These are phyloP conservation scores for Botrytis byssoidea DNA, from an alignment of 2,329 filamentous ascomycete species.

Conservation along the genomic window DNA sequence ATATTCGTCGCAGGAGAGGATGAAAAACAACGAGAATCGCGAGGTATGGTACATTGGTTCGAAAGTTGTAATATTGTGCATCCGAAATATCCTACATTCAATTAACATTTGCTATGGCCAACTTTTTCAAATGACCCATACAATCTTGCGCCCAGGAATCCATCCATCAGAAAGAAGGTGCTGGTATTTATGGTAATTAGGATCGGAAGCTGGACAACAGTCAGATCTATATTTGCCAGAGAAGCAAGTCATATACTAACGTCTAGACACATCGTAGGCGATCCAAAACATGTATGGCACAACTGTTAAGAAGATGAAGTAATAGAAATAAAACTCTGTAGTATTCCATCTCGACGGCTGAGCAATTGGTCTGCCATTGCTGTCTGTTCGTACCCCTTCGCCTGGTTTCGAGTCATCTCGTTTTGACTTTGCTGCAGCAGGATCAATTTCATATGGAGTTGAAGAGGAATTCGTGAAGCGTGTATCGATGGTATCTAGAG, in stretches of 20 bases:
- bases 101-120: constrained; percentile 23
- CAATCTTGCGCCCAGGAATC: constrained; percentile 88
- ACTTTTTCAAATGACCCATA: constrained; percentile 43
- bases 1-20: constrained; percentile 71
- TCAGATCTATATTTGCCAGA: constrained; percentile 23
- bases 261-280: constrained; percentile 80
- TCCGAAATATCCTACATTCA: constrained; percentile 76
- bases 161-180: constrained; percentile 74
- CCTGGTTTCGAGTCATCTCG: constrained; percentile 34
- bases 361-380: constrained; percentile 46
- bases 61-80: constrained; percentile 80
- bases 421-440: constrained; percentile 35
- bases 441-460: constrained; percentile 59
- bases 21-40: constrained; percentile 71
- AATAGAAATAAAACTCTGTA: constrained; percentile 82
- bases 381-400: constrained; percentile 40
- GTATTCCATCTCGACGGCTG: constrained; percentile 79
- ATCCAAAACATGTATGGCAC: constrained; percentile 89
- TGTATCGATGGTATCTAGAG: constrained; percentile 66
- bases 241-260: constrained; percentile 51
- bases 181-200: constrained; percentile 74
- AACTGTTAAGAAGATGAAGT: constrained; percentile 60
- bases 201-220: constrained; percentile 64
- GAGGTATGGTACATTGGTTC: constrained; percentile 82
- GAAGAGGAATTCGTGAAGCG: constrained; percentile 70